A percentile compares a stretch with the other conserved stretches of the same genome.
Conservation (phyloP, 805 yeast genomes). For the Pichia occidentalis region DNA sequence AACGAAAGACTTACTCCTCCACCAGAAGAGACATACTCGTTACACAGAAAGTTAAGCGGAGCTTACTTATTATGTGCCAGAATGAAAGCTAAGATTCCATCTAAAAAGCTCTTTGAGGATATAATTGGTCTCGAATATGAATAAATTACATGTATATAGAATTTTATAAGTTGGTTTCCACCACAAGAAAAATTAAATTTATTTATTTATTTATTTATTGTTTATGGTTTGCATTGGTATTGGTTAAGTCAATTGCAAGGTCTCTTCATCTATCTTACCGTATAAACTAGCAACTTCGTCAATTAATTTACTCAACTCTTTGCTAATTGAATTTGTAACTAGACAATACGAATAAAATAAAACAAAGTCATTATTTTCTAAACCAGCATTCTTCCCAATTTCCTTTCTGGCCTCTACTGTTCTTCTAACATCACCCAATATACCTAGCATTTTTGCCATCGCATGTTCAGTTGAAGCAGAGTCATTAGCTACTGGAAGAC, state of each 20-base stretch:
- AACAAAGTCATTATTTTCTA: constrained; percentile 68
- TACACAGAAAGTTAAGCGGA: constrained; percentile 93
- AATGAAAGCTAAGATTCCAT: constrained; percentile 75
- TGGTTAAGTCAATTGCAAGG: constrained; percentile 36
- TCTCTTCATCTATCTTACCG: constrained; percentile 62
- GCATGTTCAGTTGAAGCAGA: constrained; percentile 76
- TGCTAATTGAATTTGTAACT: constrained; percentile 61
- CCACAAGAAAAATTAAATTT: constrained; percentile 2
- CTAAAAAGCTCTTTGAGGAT: constrained; percentile 68
- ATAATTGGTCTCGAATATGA: constrained; percentile 51
- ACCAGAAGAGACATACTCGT: constrained; percentile 96
- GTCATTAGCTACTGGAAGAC: constrained; percentile 70
- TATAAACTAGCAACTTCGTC: constrained; percentile 48
- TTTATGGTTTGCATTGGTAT: not conserved
- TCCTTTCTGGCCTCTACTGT: constrained; percentile 21
- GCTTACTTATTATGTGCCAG: constrained; percentile 86
- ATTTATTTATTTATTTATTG: not conserved
- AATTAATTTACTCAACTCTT: constrained; percentile 56
- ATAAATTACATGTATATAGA: not conserved
- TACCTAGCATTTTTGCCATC: constrained; percentile 58
- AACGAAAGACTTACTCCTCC: constrained; percentile 92
- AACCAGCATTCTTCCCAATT: constrained; percentile 23
- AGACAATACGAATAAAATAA: constrained; percentile 67
- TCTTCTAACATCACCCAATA: constrained; percentile 52
- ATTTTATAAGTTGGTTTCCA: not conserved